These are phyloP conservation scores for Yamadazyma sp. DNA, from an alignment of 805 yeast species.

Conservation along the genomic window DNA sequence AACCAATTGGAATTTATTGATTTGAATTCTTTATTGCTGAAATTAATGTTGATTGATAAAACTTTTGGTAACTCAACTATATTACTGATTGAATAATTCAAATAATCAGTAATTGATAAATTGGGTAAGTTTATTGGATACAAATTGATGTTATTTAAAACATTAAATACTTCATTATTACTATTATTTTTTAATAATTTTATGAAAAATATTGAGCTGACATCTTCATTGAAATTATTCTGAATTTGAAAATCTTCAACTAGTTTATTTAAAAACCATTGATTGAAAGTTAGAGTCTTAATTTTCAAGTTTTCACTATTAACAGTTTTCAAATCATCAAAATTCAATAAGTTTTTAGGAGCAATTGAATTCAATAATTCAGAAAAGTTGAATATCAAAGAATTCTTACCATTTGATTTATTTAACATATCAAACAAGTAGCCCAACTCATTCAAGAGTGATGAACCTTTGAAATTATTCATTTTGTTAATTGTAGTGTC, in stretches of 20 bases:
- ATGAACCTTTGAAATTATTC: conserved; percentile 41
- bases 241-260: conserved; percentile 43
- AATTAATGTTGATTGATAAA: conserved; percentile 56
- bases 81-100: conserved; percentile 7
- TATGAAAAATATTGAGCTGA: conserved; percentile 6
- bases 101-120: conserved; percentile 4
- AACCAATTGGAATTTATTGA: conserved; percentile 9
- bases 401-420: conserved; percentile 74
- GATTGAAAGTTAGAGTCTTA: conserved; percentile 52
- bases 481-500: conserved; percentile 24
- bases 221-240: conserved; percentile 6
- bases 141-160: conserved; percentile 4
- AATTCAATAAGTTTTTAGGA: conserved; percentile 58
- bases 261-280: conserved; percentile 54
- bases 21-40: conserved; percentile 51
- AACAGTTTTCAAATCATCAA: conserved; percentile 43
- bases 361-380: conserved; percentile 29
- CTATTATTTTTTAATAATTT: conserved; percentile 3
- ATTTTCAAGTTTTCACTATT: conserved; percentile 44
- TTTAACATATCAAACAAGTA: conserved; percentile 88
- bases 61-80: conserved; percentile 48
- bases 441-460: conserved; percentile 78
- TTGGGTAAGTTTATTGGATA: conserved; percentile 3
- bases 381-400: conserved; percentile 78
- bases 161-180: conserved; percentile 26